A percentile compares a stretch with the other conserved stretches of the same genome.
These are phyloP conservation scores for Ailanthus altissimus DNA, from an alignment of 345 rosid genomes.

Conservation along the genomic window DNA sequence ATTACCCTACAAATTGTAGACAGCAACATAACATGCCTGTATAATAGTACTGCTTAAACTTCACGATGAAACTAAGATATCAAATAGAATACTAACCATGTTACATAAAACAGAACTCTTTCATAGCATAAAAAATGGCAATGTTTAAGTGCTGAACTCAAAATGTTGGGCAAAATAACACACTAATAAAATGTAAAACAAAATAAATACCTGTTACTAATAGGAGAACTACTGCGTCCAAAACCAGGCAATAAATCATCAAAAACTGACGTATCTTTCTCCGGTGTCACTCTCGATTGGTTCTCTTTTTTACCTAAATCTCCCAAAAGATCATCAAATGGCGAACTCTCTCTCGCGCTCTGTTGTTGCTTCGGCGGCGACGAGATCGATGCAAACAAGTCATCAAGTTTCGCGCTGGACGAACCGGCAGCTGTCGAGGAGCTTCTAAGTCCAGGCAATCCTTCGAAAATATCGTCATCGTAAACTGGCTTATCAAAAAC, in stretches of 20 bases:
- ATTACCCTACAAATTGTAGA: background rate
- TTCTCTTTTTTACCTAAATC: slow-evolving; percentile 43
- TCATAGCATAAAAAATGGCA: background rate
- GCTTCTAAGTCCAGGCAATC: slow-evolving; percentile 64
- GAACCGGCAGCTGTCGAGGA: slow-evolving; percentile 29
- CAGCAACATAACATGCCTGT: no score
- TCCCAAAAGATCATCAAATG: slow-evolving; percentile 64
- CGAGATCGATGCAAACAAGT: slow-evolving; percentile 42
- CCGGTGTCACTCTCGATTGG: slow-evolving; percentile 28
- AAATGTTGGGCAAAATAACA: background rate
- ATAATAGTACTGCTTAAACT: background rate
- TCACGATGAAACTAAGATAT: background rate
- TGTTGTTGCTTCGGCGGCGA: slow-evolving; percentile 31
- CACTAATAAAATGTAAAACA: background rate
- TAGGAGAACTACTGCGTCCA: slow-evolving; percentile 59
- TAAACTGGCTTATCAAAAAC: slow-evolving; percentile 71
- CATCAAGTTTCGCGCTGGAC: slow-evolving; percentile 40
- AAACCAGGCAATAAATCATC: slow-evolving; percentile 81
- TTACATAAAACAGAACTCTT: background rate
- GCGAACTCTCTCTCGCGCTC: slow-evolving; percentile 26
- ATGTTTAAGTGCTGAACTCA: background rate
- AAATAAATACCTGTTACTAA: slow-evolving; percentile 41
- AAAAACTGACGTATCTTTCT: slow-evolving; percentile 44
- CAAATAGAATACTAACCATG: background rate
- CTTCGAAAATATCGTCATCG: slow-evolving; percentile 68